Percentiles rank a stretch among this genome's conserved stretches.
phyloP scores from a whole-genome alignment of 176 grass and related monocot species.

The Echinochloa phyllopogon region DNA sequence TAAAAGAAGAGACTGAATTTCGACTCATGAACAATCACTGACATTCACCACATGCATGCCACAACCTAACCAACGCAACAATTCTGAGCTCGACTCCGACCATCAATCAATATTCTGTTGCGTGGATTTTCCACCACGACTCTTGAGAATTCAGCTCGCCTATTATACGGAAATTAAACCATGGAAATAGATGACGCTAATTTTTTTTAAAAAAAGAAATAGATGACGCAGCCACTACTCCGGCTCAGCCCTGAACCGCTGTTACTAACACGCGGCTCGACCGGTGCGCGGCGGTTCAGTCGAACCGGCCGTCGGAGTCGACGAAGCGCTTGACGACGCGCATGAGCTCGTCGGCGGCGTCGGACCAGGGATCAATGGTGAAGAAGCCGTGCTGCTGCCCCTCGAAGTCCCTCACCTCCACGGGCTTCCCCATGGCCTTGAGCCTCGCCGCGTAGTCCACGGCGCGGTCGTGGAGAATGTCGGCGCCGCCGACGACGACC shows the following conservation, averaged over 20 bases:
- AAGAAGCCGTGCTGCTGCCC: constrained; percentile 95
- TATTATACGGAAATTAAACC: no score
- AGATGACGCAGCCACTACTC: no score
- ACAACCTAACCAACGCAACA: no score
- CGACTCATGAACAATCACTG: no score
- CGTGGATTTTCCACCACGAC: no score
- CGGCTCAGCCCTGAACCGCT: background rate
- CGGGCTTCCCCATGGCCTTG: constrained; percentile 67
- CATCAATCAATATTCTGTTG: no score
- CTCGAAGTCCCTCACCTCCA: constrained; percentile 66
- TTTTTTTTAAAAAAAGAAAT: no score
- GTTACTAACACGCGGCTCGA: background rate
- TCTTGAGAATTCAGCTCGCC: no score
- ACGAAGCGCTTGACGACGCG: constrained; percentile 65
- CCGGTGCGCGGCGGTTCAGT: background rate
- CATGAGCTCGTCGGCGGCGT: constrained; percentile 71
- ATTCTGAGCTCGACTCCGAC: no score
- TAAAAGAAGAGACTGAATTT: no score
- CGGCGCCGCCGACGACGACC: constrained; percentile 67
- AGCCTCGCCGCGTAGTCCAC: constrained; percentile 69
- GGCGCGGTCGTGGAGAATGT: constrained; percentile 80
- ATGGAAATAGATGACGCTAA: no score
- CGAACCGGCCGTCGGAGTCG: constrained; percentile 40
- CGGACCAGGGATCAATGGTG: constrained; percentile 75
- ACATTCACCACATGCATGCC: no score